Conservation (phyloP, 176 grass and related monocot genomes). For the Juncus inflexus region DNA sequence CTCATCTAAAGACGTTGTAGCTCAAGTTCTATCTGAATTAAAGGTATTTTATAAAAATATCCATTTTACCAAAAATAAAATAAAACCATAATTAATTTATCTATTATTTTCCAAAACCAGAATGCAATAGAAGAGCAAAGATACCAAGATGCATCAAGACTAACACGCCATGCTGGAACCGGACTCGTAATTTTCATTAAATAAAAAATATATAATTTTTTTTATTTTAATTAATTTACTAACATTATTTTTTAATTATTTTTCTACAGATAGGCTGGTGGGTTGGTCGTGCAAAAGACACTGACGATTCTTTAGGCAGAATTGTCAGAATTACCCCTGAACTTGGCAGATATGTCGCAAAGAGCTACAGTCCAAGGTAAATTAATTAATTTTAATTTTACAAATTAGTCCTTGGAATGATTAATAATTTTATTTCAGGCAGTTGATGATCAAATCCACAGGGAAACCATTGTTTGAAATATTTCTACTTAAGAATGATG, state of each 20-base stretch:
- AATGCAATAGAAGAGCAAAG: slow-evolving; percentile 74
- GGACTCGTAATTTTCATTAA: slow-evolving; percentile 51
- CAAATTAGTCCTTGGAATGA: slow-evolving; percentile 4
- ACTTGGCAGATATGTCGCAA: slow-evolving; percentile 79
- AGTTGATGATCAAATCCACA: slow-evolving; percentile 71
- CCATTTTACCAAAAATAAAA: too few relatives aligned
- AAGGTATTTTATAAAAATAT: slow-evolving; percentile 41
- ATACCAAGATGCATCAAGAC: slow-evolving; percentile 78
- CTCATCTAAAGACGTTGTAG: slow-evolving; percentile 48
- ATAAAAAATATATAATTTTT: background rate
- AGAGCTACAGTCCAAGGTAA: slow-evolving; percentile 88
- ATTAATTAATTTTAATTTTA: slow-evolving; percentile 1
- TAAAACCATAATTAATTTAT: background rate
- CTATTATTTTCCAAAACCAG: slow-evolving; percentile 23
- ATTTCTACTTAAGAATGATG: slow-evolving; percentile 69
- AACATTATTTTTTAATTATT: slow-evolving; percentile 15
- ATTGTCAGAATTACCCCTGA: slow-evolving; percentile 76
- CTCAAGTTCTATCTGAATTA: slow-evolving; percentile 73
- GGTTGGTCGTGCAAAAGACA: slow-evolving; percentile 68
- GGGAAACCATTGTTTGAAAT: slow-evolving; percentile 87
- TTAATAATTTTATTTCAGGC: slow-evolving; percentile 39
- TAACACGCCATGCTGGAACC: slow-evolving; percentile 64
- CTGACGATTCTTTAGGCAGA: slow-evolving; percentile 68
- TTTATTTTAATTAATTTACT: slow-evolving; percentile 3
- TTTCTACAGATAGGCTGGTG: slow-evolving; percentile 93